These are phyloP conservation scores for Postia placenta DNA, from an alignment of 768 basidiomycete genomes.

Conservation along the genomic window DNA sequence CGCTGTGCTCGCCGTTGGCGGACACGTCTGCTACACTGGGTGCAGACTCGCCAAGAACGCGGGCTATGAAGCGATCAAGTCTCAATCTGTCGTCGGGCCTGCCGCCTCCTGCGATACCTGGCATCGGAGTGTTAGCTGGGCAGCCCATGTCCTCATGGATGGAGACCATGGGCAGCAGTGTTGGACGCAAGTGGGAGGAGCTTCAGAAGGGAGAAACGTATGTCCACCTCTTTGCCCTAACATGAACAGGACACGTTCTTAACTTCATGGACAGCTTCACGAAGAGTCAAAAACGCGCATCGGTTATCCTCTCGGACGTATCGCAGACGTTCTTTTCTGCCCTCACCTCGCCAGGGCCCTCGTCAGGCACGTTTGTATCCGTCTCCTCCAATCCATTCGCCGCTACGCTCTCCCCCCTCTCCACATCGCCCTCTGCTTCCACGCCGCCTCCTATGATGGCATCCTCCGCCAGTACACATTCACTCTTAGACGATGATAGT, in stretches of 20 bases:
- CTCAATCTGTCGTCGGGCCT: slow-evolving; percentile 14
- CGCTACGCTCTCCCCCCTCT: slow-evolving; percentile 13
- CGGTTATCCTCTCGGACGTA: slow-evolving; percentile 58
- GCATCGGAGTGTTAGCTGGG: slow-evolving; percentile 27
- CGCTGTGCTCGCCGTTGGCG: slow-evolving; percentile 4
- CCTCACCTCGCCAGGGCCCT: slow-evolving; percentile 28
- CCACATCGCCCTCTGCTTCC: slow-evolving; percentile 9
- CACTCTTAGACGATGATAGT: slow-evolving; percentile 38
- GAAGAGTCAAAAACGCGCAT: slow-evolving; percentile 65
- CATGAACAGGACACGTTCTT: neutral
- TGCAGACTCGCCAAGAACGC: slow-evolving; percentile 19
- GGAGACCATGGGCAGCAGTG: slow-evolving; percentile 38
- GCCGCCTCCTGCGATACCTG: slow-evolving; percentile 34
- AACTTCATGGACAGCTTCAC: slow-evolving; percentile 39
- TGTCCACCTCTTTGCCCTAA: slow-evolving; percentile 21
- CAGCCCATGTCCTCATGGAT: slow-evolving; percentile 26
- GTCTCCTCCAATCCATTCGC: slow-evolving; percentile 12
- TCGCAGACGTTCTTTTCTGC: slow-evolving; percentile 50
- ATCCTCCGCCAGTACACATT: slow-evolving; percentile 18
- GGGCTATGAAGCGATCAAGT: slow-evolving; percentile 11
- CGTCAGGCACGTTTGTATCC: slow-evolving; percentile 19
- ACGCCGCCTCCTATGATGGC: slow-evolving; percentile 10
- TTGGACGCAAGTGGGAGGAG: slow-evolving; percentile 58
- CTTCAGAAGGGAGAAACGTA: slow-evolving; percentile 50
- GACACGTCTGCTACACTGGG: slow-evolving; percentile 1